phyloP scores from a whole-genome alignment of 1,284 basidiomycete genomes.

The Rhodofomes roseus region DNA sequence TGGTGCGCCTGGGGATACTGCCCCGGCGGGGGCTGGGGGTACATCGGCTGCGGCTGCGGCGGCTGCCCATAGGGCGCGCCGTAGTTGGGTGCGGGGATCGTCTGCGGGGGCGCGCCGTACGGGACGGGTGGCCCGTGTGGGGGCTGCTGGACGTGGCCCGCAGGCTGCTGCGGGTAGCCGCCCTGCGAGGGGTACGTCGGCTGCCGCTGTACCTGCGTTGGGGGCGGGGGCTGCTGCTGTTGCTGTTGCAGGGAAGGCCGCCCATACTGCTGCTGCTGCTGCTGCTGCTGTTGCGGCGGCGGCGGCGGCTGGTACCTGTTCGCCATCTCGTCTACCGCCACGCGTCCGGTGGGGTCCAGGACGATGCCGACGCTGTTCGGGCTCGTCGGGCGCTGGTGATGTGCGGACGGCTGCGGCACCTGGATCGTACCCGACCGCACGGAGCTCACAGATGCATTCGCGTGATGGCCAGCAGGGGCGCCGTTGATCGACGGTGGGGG shows the following conservation, averaged over 20 bases:
- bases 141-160: conserved; percentile 12
- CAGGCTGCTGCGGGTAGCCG: conserved; percentile 13
- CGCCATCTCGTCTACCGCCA: conserved; percentile 80
- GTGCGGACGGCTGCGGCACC: conserved; percentile 20
- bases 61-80: conserved; percentile 14
- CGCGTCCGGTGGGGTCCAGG: conserved; percentile 74
- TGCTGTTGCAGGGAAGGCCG: conserved; percentile 23
- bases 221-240: too few relatives aligned
- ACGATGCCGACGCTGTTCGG: conserved; percentile 65
- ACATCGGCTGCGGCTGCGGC: conserved; percentile 22
- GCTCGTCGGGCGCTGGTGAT: conserved; percentile 32
- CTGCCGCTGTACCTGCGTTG: conserved; percentile 24
- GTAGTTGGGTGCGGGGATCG: conserved; percentile 12
- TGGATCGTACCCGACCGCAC: conserved; percentile 20
- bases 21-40: conserved; percentile 25
- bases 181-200: conserved; percentile 20
- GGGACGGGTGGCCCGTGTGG: conserved; percentile 13
- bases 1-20: conserved; percentile 12
- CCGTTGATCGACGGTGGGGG: conserved; percentile 17
- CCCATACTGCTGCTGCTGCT: conserved; percentile 21
- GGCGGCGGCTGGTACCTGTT: conserved; percentile 42
- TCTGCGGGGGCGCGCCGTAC: conserved; percentile 16
- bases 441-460: conserved; percentile 8
- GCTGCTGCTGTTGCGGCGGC: conserved; percentile 14
- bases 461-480: conserved; percentile 12